Evolutionary conservation across 2,329 filamentous ascomycete species (phyloP).

Genomic region (Verruconis gallopava): DNA sequence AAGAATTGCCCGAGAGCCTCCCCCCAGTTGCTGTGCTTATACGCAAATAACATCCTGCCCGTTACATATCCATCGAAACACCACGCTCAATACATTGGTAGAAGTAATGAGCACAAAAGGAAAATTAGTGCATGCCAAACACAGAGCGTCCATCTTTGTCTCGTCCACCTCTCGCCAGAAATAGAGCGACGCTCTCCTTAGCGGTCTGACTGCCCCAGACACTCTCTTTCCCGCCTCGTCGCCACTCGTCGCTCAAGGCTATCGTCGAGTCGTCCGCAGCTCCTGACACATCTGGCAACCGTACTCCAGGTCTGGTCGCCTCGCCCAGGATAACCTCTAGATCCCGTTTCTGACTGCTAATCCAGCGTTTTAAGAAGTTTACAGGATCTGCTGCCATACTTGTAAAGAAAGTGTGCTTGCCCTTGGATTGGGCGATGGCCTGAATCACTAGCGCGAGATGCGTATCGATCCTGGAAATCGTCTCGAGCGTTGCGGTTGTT

Average conservation of each 20-base stretch:
- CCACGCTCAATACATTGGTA: too few relatives aligned
- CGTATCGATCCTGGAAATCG: slow-evolving; percentile 62
- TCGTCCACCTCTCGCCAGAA: slow-evolving; percentile 45
- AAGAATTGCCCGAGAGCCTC: too few relatives aligned
- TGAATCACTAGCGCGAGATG: slow-evolving; percentile 74
- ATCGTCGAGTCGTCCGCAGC: not conserved
- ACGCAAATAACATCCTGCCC: too few relatives aligned
- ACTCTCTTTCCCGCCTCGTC: slow-evolving; percentile 46
- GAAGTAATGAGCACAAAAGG: too few relatives aligned
- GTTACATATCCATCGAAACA: too few relatives aligned
- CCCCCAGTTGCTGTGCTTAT: too few relatives aligned
- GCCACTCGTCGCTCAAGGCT: slow-evolving; percentile 55
- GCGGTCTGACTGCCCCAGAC: slow-evolving; percentile 52
- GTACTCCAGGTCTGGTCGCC: slow-evolving; percentile 38
- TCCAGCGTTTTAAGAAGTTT: slow-evolving; percentile 74
- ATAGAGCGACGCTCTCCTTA: slow-evolving; percentile 47
- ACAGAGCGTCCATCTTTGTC: too few relatives aligned
- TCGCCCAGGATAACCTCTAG: slow-evolving; percentile 81
- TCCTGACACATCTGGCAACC: slow-evolving; percentile 19
- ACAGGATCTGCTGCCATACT: slow-evolving; percentile 70
- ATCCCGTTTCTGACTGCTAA: slow-evolving; percentile 82
- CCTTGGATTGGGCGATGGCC: slow-evolving; percentile 70
- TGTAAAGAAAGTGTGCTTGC: slow-evolving; percentile 79
- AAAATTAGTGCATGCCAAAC: not conserved
- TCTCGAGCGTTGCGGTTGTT: slow-evolving; percentile 16